These are phyloP conservation scores for Nothopassalora personata DNA, from an alignment of 2,329 filamentous ascomycete genomes.

Conservation along the genomic window DNA sequence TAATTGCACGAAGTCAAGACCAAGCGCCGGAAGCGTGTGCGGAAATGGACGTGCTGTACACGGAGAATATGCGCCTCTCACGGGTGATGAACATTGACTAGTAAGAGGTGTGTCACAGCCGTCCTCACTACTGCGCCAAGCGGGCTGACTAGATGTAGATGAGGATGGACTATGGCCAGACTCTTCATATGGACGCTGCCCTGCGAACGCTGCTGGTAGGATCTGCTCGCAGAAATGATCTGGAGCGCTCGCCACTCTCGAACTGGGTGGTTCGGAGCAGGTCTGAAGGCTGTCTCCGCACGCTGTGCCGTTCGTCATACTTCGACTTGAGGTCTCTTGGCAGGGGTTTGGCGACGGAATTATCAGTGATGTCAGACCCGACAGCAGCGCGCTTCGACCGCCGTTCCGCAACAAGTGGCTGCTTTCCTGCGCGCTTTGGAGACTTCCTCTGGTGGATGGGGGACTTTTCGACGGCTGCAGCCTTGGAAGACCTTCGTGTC, in stretches of 20 bases:
- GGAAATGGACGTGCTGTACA: background rate
- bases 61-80: background rate
- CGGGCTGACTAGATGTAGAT: background rate
- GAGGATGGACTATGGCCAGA: background rate
- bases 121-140: background rate
- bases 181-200: background rate
- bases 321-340: background rate
- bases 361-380: background rate
- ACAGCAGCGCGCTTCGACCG: background rate
- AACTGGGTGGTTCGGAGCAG: background rate
- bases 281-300: background rate
- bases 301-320: background rate
- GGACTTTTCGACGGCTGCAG: background rate
- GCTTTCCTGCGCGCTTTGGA: background rate
- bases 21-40: background rate
- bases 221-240: background rate
- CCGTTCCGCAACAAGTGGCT: background rate
- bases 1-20: background rate
- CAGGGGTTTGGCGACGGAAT: background rate
- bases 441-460: background rate
- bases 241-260: background rate
- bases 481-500: background rate
- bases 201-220: background rate
- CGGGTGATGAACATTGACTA: conserved; percentile 13
- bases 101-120: conserved; percentile 18